Base-by-base conservation (phyloP, 2,329 filamentous ascomycete genomes). In the Fusarium subglutinans region DNA sequence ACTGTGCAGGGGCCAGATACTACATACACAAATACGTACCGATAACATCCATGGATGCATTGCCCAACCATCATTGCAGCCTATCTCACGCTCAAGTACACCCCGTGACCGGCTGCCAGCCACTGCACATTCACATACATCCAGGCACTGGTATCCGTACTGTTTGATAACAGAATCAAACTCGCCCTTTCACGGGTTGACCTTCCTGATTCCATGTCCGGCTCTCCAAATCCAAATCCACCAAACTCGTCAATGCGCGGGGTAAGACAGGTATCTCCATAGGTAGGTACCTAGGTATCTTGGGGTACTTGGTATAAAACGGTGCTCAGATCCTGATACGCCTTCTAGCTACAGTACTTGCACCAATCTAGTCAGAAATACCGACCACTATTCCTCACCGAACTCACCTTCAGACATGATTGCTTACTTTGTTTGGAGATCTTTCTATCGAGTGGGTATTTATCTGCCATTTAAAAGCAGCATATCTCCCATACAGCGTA, bases 201-300 rank as follows among this genome's bases (percentile, higher is more conserved):
- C 71, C 45, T 73, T 73, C 71, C 71, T 72, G 48, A 72, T 74
- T 63, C 28, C 43, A 41, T 45, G 51, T 41, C 60, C 48, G 44
- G 56, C 60, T 73, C 56, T 48, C 56, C 56, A 70, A 63, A 37
- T 54, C 48, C 51, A 61, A 63, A 37, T 54, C 48, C 51, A 61
- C 51, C 28, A 37, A 53, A 14, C 30, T 66, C 61, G 59, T 50
- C 58, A 61, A 30, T 17, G 51, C 59, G 71, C 51, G 71, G 72
- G 71, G 66, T 66, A 48, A 48, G 26, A 10, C 45, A 66, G 45
- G 51, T 44, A 74, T 55, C 50, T 68, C 61, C 48, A 63, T 71
- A 30, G 28, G 28, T 30, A 30, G 28, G 28, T 30, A 30, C 30
- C 30, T 30, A 24, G 24, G 24, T 24, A 44, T 74, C 63, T 69